Conservation (phyloP, 2,329 filamentous ascomycete genomes). For the Endoconidiophora polonica region DNA sequence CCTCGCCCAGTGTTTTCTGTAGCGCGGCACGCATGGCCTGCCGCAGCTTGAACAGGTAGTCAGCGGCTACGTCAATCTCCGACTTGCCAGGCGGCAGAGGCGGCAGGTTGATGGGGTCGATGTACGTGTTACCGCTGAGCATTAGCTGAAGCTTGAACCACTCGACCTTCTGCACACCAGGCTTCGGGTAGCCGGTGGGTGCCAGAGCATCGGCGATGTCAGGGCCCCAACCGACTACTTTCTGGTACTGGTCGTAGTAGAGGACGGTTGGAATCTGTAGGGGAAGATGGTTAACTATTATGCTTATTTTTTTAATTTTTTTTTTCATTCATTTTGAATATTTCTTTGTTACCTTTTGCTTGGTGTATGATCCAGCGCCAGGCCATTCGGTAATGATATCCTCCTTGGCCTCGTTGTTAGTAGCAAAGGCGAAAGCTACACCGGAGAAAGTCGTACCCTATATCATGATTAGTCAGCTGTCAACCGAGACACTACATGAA, state of each 20-base stretch:
- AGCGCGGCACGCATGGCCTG: constrained; percentile 92
- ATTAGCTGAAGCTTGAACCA: constrained; percentile 99
- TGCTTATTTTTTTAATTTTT: too few species aligned
- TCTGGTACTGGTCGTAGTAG: constrained; percentile 98
- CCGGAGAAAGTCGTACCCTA: constrained; percentile 96
- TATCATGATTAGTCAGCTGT: background rate
- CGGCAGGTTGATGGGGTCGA: constrained; percentile 95
- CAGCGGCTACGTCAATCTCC: constrained; percentile 97
- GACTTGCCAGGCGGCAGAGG: constrained; percentile 95
- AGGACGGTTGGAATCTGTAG: constrained; percentile 89
- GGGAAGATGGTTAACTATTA: background rate
- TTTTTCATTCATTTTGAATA: too few species aligned
- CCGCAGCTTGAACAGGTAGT: constrained; percentile 95
- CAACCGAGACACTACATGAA: background rate
- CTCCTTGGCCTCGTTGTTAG: constrained; percentile 93
- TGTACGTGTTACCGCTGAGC: constrained; percentile 97
- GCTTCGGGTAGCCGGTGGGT: constrained; percentile 93
- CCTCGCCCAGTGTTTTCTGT: constrained; percentile 90
- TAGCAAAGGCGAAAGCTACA: constrained; percentile 91
- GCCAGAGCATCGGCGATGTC: constrained; percentile 95
- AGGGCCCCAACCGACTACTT: constrained; percentile 98
- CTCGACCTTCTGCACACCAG: constrained; percentile 94
- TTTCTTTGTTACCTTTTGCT: constrained; percentile 63
- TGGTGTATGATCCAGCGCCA: constrained; percentile 89
- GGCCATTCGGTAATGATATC: constrained; percentile 99